These are phyloP conservation scores for Coemansia sp. DNA, from an alignment of 192 early-diverging fungal genomes.

Conservation along the genomic window DNA sequence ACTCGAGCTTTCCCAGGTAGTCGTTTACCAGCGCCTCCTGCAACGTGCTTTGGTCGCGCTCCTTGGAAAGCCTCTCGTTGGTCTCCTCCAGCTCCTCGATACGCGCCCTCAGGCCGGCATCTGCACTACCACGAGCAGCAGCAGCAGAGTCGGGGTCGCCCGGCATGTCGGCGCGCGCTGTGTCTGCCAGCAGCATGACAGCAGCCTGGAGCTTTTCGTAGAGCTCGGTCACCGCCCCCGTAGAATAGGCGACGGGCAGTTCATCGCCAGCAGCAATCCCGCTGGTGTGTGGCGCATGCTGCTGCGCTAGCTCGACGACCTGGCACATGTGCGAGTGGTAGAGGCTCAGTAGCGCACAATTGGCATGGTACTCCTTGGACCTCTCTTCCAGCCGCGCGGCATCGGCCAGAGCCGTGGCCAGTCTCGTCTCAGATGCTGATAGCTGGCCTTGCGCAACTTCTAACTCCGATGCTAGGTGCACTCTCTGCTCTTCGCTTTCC, in stretches of 20 bases:
- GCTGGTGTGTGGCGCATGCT: conserved; percentile 13
- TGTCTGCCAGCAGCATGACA: background rate
- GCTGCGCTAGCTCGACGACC: background rate
- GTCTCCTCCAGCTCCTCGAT: conserved; percentile 57
- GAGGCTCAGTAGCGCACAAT: background rate
- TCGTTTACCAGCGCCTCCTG: conserved; percentile 29
- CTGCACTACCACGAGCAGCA: background rate
- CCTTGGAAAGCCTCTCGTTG: conserved; percentile 60
- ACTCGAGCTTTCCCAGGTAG: conserved; percentile 62
- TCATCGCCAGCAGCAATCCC: background rate
- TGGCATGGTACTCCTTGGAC: conserved; percentile 32
- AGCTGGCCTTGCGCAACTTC: conserved; percentile 1
- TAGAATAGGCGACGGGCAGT: background rate
- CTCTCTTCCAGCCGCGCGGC: conserved; percentile 44
- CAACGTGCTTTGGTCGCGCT: conserved; percentile 38
- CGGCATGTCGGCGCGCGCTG: background rate
- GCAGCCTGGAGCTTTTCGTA: background rate
- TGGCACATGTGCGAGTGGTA: conserved; percentile 11
- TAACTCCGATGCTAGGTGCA: background rate
- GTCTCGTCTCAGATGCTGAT: conserved; percentile 26
- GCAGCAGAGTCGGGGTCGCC: conserved; percentile 16
- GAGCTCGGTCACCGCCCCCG: background rate
- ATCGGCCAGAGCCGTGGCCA: conserved; percentile 18
- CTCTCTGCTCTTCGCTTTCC: conserved; percentile 18
- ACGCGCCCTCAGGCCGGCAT: conserved; percentile 46